Evolutionary conservation across 208 protist genomes (phyloP).

Genomic region (Leishmania major): DNA sequence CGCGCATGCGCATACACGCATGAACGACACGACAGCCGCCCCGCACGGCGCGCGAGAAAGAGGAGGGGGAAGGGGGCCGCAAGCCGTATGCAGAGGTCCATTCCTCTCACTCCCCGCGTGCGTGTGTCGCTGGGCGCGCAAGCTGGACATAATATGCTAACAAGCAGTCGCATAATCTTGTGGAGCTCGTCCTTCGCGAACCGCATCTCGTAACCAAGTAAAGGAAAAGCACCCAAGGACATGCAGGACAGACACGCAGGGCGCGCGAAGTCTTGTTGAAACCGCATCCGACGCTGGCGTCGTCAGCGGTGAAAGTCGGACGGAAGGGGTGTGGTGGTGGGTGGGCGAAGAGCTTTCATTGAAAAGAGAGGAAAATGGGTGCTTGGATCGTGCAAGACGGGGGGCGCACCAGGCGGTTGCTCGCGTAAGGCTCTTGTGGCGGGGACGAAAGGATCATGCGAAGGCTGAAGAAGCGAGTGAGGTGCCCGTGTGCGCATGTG

Average conservation of each 20-base stretch:
- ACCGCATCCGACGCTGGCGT: neutral
- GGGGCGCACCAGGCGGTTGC: neutral
- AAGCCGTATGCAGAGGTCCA: neutral
- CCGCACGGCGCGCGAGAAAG: neutral
- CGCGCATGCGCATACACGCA: neutral
- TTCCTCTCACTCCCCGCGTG: neutral
- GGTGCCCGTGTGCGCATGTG: neutral
- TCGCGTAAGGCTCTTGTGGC: too few species aligned
- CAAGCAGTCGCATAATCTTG: constrained; percentile 1
- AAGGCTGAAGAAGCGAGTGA: neutral
- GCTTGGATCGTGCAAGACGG: neutral
- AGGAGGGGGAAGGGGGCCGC: neutral
- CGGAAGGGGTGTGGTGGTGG: too few species aligned
- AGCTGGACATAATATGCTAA: neutral
- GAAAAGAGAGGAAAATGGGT: neutral
- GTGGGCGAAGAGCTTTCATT: too few species aligned
- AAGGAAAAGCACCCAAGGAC: neutral
- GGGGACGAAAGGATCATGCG: neutral
- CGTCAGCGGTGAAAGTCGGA: neutral
- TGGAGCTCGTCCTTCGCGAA: neutral
- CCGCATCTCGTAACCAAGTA: neutral
- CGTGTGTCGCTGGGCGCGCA: neutral
- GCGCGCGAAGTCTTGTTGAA: neutral
- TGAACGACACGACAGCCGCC: neutral
- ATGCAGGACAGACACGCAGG: neutral